phyloP scores from a whole-genome alignment of 331 rosid species.

The Malus hybrid region DNA sequence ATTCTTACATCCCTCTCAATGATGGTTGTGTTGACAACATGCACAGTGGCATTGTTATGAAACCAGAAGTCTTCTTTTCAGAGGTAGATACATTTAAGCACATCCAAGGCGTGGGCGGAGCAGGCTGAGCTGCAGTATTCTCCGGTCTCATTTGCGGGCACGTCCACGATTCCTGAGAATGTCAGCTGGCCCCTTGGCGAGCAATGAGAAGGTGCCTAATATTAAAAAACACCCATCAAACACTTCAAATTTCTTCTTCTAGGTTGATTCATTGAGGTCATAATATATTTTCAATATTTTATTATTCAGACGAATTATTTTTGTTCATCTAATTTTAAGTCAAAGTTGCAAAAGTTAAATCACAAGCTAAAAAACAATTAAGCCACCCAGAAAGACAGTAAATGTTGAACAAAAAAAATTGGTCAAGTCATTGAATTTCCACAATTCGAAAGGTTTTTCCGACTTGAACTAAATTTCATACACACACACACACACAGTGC shows the following conservation, averaged over 20 bases:
- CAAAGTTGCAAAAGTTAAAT: no score
- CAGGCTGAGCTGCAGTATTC: slow-evolving; percentile 24
- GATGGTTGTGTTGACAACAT: slow-evolving; percentile 6
- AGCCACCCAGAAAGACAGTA: no score
- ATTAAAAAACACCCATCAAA: background rate
- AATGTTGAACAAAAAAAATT: no score
- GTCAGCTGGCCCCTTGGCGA: background rate
- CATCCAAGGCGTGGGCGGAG: slow-evolving; percentile 10
- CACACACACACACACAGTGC: no score
- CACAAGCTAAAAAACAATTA: no score
- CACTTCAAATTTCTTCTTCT: background rate
- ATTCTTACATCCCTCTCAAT: background rate
- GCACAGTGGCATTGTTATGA: slow-evolving; percentile 13
- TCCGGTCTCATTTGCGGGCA: background rate
- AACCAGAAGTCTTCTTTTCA: slow-evolving; percentile 25
- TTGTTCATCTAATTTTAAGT: no score
- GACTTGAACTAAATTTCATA: no score
- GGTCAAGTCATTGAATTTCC: no score
- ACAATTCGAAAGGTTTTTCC: no score
- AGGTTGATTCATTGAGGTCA: background rate
- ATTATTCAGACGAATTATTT: no score
- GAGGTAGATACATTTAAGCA: slow-evolving; percentile 18
- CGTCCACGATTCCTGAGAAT: background rate
- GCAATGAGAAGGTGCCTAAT: slow-evolving; percentile 6
- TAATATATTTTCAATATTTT: no score